Percentiles rank a stretch among this genome's conserved stretches.
phyloP scores from a whole-genome alignment of 768 basidiomycete species.

The Lactarius akahatsu region DNA sequence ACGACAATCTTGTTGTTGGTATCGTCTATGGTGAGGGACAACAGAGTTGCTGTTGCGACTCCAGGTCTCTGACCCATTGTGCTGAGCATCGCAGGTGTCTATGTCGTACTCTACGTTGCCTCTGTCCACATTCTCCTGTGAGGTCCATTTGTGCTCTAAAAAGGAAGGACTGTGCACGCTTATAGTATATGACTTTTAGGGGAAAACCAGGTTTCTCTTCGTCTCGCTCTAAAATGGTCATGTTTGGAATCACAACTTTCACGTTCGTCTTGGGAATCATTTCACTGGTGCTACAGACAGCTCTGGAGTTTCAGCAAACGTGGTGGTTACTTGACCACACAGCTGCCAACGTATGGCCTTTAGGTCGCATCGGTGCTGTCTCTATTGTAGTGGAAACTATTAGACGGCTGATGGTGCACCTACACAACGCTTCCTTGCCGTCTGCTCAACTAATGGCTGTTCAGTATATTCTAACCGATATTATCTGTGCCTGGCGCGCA shows the following conservation, averaged over 20 bases:
- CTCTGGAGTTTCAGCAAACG: no score
- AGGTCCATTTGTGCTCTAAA: neutral
- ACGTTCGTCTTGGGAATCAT: conserved; percentile 14
- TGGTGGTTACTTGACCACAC: no score
- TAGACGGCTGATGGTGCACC: no score
- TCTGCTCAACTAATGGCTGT: no score
- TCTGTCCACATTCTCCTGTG: conserved; percentile 18
- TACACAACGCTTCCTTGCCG: no score
- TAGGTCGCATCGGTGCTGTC: no score
- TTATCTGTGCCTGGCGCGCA: no score
- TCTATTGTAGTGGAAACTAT: no score
- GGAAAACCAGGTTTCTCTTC: conserved; percentile 12
- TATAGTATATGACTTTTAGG: neutral
- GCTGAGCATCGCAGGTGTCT: neutral
- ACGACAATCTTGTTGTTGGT: conserved; percentile 3
- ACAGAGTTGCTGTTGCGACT: neutral
- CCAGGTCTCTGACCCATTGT: neutral
- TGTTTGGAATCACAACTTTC: conserved; percentile 5
- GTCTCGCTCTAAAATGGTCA: conserved; percentile 6
- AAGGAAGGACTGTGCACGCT: neutral
- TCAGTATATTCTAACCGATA: no score
- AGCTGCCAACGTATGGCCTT: no score
- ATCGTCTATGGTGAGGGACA: conserved; percentile 15
- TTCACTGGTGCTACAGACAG: conserved; percentile 10
- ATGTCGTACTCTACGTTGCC: conserved; percentile 1